Evolutionary conservation across 441 rosid genomes (phyloP).

Genomic region (Mallotus japonicus): DNA sequence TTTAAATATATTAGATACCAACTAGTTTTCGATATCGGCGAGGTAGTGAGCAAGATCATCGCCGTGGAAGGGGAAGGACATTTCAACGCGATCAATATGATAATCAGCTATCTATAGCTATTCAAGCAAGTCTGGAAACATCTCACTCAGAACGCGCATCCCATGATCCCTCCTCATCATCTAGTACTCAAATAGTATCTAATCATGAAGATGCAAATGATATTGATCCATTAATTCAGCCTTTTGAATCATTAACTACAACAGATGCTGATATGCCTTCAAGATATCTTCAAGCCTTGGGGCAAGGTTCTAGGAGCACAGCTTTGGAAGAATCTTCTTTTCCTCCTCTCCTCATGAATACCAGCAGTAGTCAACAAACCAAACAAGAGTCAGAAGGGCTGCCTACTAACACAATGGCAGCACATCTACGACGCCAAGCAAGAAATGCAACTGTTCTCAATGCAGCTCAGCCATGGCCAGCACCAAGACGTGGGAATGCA

Average conservation of each 20-base stretch:
- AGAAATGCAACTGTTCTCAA: conserved; percentile 29
- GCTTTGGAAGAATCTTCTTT: conserved; percentile 73
- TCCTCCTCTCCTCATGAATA: conserved; percentile 76
- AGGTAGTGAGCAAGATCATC: conserved; percentile 65
- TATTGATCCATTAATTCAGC: conserved; percentile 55
- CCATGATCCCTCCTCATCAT: conserved; percentile 50
- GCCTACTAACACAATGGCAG: conserved; percentile 64
- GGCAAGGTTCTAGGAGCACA: conserved; percentile 46
- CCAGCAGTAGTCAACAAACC: conserved; percentile 45
- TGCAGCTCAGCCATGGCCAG: conserved; percentile 66
- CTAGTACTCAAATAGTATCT: conserved; percentile 42
- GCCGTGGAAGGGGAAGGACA: conserved; percentile 68
- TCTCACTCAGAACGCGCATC: conserved; percentile 42
- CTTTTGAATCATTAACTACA: conserved; percentile 61
- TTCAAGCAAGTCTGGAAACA: conserved; percentile 62
- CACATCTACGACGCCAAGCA: conserved; percentile 52
- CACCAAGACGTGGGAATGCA: conserved; percentile 38
- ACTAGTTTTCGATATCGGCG: conserved; percentile 82
- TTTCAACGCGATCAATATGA: conserved; percentile 67
- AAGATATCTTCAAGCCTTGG: conserved; percentile 82
- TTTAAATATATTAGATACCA: conserved; percentile 55
- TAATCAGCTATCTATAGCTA: conserved; percentile 62
- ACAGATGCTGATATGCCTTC: conserved; percentile 59
- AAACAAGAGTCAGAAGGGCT: conserved; percentile 43
- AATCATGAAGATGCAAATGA: conserved; percentile 40